Base-by-base conservation (phyloP, 768 basidiomycete species). In the Mycena galopus region DNA sequence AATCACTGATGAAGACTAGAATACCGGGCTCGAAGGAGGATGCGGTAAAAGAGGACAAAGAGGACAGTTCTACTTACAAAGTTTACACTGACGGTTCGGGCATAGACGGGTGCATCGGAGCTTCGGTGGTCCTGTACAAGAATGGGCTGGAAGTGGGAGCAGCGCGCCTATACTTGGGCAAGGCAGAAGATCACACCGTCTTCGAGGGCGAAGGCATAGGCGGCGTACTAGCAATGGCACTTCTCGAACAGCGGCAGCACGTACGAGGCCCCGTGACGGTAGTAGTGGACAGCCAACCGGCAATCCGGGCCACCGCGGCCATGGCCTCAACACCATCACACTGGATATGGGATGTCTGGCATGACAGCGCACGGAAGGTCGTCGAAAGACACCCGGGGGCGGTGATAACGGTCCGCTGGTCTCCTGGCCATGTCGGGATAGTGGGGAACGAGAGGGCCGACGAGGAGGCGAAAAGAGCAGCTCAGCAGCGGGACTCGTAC, bases 201-300 rank as follows among this genome's bases (percentile, higher is more conserved):
- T 80, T 72, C 30, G 78, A 81, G 32, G 76, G 74, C 0, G 81
- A 82, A 33, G 71, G 72, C 0, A 70, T 79, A 0, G 79, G 79
- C 0, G 60, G 71, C 4, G 35, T 61, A 0, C 25, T 79, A 5
- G 80, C 67, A 0, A 21, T 73, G 3, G 67, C 76, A 0, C 44
- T 80, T 0, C 21, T 78, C 7, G 1, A 5, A 9, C 25, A 17
- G 42, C 37, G 23, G 57, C 32, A 14, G 3, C 33, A 27, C 11
- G 16, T 58, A 0, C 9, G 4, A 0, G 67, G 35, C 2, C n/a
- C 30, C 0, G 73, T 72, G 0, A 64, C 65, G 0, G 65, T 81
- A 0, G 57, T n/a, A 0, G 32, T 79, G 1, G 78, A 81, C 66
- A 81, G 77, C 55, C 75, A 78, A 39, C 68, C 77, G 0, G 73